Base-by-base conservation (phyloP, 1,284 basidiomycete genomes). In the Sanguinoderma infundibulare region DNA sequence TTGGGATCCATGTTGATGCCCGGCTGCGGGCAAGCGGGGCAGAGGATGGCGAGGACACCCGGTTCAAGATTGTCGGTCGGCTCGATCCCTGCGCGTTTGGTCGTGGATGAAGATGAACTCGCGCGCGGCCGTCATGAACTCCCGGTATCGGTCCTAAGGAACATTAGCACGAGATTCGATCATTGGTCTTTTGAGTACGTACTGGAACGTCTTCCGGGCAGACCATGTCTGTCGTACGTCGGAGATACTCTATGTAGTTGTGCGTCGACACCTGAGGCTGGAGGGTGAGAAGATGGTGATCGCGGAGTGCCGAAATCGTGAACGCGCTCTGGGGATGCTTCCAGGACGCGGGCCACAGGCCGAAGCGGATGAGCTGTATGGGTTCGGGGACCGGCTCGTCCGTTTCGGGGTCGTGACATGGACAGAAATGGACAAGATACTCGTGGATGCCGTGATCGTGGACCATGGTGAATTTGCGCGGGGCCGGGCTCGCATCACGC, bases 21-120 rank as follows among this genome's bases (percentile, higher is more conserved):
- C 1, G 61, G 59, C 35, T 71, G 70, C 1, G 70, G 70, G 49
- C 69, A 70, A 0, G 66, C 53, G 0, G 69, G 67, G 47, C 69
- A 71, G 0, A 46, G 9, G 1, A 53, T n/a, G 0, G 49, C 57
- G 0, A 63, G 46, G 3, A 20, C n/a, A 12, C 61, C 50, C 17
- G 46, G 34, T n/a, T 8, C 17, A 4, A 55, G 28, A 3, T 35
- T n/a, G 2, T 5, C 9, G 0, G 5, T n/a, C 1, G 61, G 53
- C 20, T 42, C 36, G 1, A 56, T 38, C 3, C 20, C 54, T 1
- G 44, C 53, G 1, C 57, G 42, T 14, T 53, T 52, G 4, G 57
- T 54, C 5, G 10, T 32, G 64, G 57, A 53, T 30, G 50, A 61
- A 65, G 9, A 35, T 42, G 20, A 59, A 67, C 38, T 68, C 63